phyloP scores from a whole-genome alignment of 1,284 basidiomycete genomes.

The Sporisorium graminicola region DNA sequence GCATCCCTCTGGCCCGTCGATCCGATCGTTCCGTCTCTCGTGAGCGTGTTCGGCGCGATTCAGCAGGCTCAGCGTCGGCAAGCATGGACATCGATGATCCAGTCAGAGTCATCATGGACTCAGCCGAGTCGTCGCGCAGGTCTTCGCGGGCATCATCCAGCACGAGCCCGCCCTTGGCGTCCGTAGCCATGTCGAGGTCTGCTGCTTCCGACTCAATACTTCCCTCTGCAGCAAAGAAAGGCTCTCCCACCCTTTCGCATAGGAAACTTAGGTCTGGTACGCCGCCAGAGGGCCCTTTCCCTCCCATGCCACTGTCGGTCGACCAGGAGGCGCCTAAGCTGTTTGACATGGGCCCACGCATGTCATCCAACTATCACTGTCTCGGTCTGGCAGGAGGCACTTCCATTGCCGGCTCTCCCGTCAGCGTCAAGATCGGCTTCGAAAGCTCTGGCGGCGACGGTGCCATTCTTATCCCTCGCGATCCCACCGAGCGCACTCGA shows the following conservation, averaged over 20 bases:
- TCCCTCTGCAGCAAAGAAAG: slow-evolving; percentile 19
- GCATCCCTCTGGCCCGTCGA: slow-evolving; percentile 37
- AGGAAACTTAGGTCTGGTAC: slow-evolving; percentile 39
- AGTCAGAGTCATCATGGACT: neutral
- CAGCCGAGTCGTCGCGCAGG: slow-evolving; percentile 11
- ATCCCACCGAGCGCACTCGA: slow-evolving; percentile 53
- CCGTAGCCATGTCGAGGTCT: slow-evolving; percentile 15
- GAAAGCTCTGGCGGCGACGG: slow-evolving; percentile 58
- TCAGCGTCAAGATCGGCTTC: slow-evolving; percentile 51
- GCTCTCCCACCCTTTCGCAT: slow-evolving; percentile 24
- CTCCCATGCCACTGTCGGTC: slow-evolving; percentile 54
- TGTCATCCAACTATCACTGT: slow-evolving; percentile 51
- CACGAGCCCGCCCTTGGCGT: slow-evolving; percentile 4
- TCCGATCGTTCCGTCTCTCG: slow-evolving; percentile 31
- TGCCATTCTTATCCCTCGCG: slow-evolving; percentile 57
- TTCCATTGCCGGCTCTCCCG: slow-evolving; percentile 38
- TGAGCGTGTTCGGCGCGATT: slow-evolving; percentile 21
- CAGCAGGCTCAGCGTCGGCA: neutral
- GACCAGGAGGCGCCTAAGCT: slow-evolving; percentile 47
- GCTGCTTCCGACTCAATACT: slow-evolving; percentile 30
- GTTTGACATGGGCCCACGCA: slow-evolving; percentile 60
- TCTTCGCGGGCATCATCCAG: slow-evolving; percentile 18
- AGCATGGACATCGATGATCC: slow-evolving; percentile 25
- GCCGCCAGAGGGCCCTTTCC: slow-evolving; percentile 42
- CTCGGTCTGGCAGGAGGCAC: slow-evolving; percentile 44